Evolutionary conservation across 1,139 yeast species (phyloP).

Genomic region (Taphrina sp.): DNA sequence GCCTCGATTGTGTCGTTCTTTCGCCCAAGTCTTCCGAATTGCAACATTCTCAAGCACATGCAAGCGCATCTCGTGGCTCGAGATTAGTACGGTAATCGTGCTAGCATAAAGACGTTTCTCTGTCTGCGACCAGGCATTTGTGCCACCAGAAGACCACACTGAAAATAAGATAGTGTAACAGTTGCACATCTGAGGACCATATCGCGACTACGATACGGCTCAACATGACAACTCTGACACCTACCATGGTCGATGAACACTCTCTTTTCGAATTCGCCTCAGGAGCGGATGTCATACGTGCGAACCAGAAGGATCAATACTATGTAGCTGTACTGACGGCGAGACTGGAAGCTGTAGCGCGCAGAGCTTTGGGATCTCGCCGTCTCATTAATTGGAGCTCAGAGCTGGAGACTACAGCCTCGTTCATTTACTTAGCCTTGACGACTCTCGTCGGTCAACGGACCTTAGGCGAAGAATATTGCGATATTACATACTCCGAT

Average conservation of each 20-base stretch:
- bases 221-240: too few relatives aligned
- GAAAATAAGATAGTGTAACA: too few relatives aligned
- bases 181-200: neutral
- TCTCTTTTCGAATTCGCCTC: conserved; percentile 8
- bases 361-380: conserved; percentile 18
- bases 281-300: conserved; percentile 29
- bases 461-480: conserved; percentile 92
- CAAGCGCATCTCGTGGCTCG: too few relatives aligned
- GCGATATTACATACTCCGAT: conserved; percentile 71
- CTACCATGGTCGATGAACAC: too few relatives aligned
- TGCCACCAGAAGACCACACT: too few relatives aligned
- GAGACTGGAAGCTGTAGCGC: conserved; percentile 10
- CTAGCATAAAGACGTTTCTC: too few relatives aligned
- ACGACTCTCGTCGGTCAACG: conserved; percentile 76
- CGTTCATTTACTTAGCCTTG: conserved; percentile 60
- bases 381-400: neutral
- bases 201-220: neutral
- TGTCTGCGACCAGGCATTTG: too few relatives aligned
- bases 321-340: conserved; percentile 11
- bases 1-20: too few relatives aligned
- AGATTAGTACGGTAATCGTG: too few relatives aligned
- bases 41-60: too few relatives aligned
- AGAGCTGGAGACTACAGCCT: conserved; percentile 60
- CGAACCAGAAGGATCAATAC: conserved; percentile 29
- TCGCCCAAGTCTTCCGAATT: too few relatives aligned